These are phyloP conservation scores for Neonectria neomacrospora DNA, from an alignment of 2,329 filamentous ascomycete species.

Conservation along the genomic window DNA sequence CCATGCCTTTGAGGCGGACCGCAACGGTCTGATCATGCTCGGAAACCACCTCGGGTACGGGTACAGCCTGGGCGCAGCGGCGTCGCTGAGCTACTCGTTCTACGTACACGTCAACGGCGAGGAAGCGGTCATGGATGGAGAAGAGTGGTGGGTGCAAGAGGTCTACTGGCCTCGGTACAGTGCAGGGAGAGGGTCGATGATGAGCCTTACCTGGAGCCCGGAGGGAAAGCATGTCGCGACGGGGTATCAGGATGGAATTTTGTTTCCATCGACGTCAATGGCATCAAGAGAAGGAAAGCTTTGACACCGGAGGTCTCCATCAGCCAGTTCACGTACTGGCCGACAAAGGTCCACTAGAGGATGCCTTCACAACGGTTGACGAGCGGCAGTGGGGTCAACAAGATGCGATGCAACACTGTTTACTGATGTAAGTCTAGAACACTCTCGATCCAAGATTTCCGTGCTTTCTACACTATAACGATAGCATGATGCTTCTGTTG, in stretches of 20 bases:
- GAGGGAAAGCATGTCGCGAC: conserved; percentile 63
- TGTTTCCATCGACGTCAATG: conserved; percentile 40
- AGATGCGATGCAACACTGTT: too few species aligned
- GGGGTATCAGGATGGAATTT: conserved; percentile 65
- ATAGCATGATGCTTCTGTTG: too few species aligned
- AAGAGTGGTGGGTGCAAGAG: conserved; percentile 67
- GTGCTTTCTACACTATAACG: too few species aligned
- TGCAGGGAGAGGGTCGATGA: conserved; percentile 59
- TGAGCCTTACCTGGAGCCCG: conserved; percentile 66
- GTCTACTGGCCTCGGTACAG: conserved; percentile 59
- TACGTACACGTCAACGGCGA: conserved; percentile 63
- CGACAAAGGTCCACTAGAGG: too few species aligned
- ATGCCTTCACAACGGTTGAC: too few species aligned
- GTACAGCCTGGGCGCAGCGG: conserved; percentile 53
- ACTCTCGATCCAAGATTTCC: too few species aligned
- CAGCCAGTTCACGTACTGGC: too few species aligned
- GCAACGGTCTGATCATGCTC: conserved; percentile 65
- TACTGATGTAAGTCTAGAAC: too few species aligned
- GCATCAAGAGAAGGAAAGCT: conserved; percentile 15
- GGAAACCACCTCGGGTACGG: conserved; percentile 62
- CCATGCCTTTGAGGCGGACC: conserved; percentile 63
- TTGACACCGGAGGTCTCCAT: neutral
- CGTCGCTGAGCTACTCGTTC: conserved; percentile 62
- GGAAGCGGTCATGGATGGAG: conserved; percentile 59
- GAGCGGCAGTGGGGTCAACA: too few species aligned